A percentile compares a stretch with the other conserved stretches of the same genome.
Conservation (phyloP, 2,329 filamentous ascomycete genomes). For the Hypoxylon sp. region DNA sequence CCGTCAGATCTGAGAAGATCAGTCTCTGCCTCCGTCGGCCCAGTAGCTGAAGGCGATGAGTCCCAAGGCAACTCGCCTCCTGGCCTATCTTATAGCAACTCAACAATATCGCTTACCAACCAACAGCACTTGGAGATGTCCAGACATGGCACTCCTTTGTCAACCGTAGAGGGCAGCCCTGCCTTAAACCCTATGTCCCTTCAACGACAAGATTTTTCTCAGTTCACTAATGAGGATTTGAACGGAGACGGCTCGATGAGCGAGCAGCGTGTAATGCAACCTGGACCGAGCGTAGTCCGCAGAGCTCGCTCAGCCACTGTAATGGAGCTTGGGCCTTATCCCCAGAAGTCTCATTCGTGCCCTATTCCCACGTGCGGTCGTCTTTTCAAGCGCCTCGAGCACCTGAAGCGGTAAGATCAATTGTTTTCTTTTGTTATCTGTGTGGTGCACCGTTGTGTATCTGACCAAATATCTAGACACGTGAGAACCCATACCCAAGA, state of each 20-base stretch:
- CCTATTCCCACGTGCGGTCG: conserved; percentile 98
- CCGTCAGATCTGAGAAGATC: conserved; percentile 94
- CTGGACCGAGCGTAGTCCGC: conserved; percentile 83
- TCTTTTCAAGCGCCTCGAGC: conserved; percentile 98
- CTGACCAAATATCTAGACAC: conserved; percentile 78
- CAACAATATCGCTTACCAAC: conserved; percentile 72
- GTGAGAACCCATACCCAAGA: conserved; percentile 99
- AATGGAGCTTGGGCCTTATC: conserved; percentile 96
- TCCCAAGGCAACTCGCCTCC: conserved; percentile 83
- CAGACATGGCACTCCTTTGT: conserved; percentile 89
- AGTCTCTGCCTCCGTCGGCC: conserved; percentile 87
- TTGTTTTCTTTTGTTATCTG: conserved; percentile 60
- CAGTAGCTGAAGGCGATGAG: conserved; percentile 84
- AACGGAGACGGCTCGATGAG: conserved; percentile 71
- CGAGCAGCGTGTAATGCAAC: conserved; percentile 77
- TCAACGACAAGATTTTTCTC: conserved; percentile 78
- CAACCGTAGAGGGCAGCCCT: conserved; percentile 86
- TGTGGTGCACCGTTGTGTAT: conserved; percentile 61
- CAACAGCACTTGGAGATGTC: conserved; percentile 88
- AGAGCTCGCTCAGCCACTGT: conserved; percentile 94
- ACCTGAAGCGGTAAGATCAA: conserved; percentile 92
- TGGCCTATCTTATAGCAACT: conserved; percentile 79
- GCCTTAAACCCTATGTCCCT: conserved; percentile 78
- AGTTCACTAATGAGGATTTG: conserved; percentile 74
- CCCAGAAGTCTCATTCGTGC: conserved; percentile 98